Base-by-base conservation (phyloP, 768 basidiomycete species). In the Pulveroboletus ravenelii region DNA sequence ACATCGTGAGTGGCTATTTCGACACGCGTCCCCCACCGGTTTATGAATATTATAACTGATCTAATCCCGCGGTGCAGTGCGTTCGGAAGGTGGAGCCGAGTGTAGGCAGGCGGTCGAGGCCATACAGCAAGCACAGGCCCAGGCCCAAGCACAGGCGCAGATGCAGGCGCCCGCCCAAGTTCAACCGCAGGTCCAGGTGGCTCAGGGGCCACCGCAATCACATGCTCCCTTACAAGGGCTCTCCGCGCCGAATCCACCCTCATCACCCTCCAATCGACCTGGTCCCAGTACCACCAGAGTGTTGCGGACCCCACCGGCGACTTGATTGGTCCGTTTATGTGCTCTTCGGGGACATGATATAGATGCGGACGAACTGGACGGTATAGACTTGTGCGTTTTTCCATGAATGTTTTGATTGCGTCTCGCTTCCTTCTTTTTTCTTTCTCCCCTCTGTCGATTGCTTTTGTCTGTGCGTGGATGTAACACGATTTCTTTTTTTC, bases 21-120 rank as follows among this genome's bases (percentile, higher is more conserved):
- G 47, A 57, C 58, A 61, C 63, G 59, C 57, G 45, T 48, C 46
- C 43, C 54, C 51, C 62, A 17, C 49, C 43, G 38, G 42, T 58
- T 51, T 61, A 53, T 66, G 55, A 64, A 62, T 44, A 52, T 54
- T 51, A 46, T 51, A 39, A 50, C 60, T 67, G 51, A 71, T 57
- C 52, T 48, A 13, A 52, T 52, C 55, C 45, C 51, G 47, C 56
- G 37, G 42, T 64, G 31, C 64, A 90, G 88, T 91, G 57, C 85
- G 88, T 61, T 91, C 89, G 46, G 89, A 91, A 68, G 87, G 87
- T 57, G 89, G 87, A 56, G 83, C 85, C 51, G 87, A 89, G 32
- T 91, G 88, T 66, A 76, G 85, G 57, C 69, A 66, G 43, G 62
- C 70, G 10, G 68, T 70, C 45, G 72, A 73, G 56, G 68, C 68